Base-by-base conservation (phyloP, 1,284 basidiomycete species). In the Melanopsichium pennsylvanicum region DNA sequence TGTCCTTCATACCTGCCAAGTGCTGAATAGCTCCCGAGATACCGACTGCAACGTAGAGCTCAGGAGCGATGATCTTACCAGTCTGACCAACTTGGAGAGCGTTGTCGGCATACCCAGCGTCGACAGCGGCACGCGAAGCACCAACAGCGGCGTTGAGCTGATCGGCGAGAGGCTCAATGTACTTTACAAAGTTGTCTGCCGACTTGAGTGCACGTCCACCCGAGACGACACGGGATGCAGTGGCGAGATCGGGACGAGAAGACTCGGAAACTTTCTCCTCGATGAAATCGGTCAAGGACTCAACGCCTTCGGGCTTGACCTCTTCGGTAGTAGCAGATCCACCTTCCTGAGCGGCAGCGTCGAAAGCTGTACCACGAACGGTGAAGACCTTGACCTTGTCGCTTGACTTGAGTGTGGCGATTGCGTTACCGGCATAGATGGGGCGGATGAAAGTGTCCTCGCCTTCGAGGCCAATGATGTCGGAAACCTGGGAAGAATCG, bases 21-120 rank as follows among this genome's bases (percentile, higher is more conserved):
- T 98, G 96, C 84, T 99, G 96, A 76, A 98, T 98, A 19, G 93
- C 96, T 37, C 96, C 96, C 25, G 92, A 96, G 77, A 99, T 98
- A 63, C 96, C 96, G 42, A 98, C 83, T 13, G 96, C 96, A 80
- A 98, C 86, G 83, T 98, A 98, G 54, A 98, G 84, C 82, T 97
- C 91, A 0, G 94, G 95, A 22, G 79, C 80, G 19, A 84, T 78
- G 60, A 86, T 85, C 84, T 98, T 98, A 59, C 96, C 96, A 0
- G 96, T 99, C 85, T 99, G 96, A 31, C 96, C 96, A 25, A 99
- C 96, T 84, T 99, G 96, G 55, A 97, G 82, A 7, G 92, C 95
- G 83, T 98, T 98, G 83, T 98, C 96, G 42, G 93, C 93, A 78
- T 98, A 98, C 2, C 96, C 95, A 34, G 93, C 92, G 82, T 99